A percentile compares a stretch with the other conserved stretches of the same genome.
Evolutionary conservation across 2,329 filamentous ascomycete species (phyloP).

Genomic region (Arthroderma sp.): DNA sequence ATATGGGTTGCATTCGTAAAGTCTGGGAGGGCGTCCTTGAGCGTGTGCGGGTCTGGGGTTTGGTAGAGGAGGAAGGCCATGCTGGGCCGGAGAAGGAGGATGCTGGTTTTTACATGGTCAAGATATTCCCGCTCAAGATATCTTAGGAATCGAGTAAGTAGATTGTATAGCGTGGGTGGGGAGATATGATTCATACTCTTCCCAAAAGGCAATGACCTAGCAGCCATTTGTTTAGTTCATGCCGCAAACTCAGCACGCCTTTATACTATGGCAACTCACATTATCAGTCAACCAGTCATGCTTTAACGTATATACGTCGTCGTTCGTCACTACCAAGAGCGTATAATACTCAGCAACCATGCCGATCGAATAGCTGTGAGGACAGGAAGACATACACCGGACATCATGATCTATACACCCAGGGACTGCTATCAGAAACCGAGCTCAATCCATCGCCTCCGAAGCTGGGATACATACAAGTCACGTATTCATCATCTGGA

Average conservation of each 20-base stretch:
- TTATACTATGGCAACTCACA: constrained; percentile 36
- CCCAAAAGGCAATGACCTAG: constrained; percentile 92
- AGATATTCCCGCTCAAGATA: constrained; percentile 86
- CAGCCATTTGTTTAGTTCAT: constrained; percentile 11
- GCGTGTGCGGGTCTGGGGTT: constrained; percentile 43
- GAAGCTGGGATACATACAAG: constrained; percentile 41
- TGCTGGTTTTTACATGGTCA: constrained; percentile 64
- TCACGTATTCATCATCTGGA: constrained; percentile 57
- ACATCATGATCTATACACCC: constrained; percentile 46
- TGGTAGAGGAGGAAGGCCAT: constrained; percentile 89
- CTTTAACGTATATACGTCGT: constrained; percentile 78
- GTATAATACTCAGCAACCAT: not conserved
- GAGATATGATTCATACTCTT: constrained; percentile 52
- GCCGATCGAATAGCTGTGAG: not conserved
- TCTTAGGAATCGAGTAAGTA: constrained; percentile 23
- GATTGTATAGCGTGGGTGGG: constrained; percentile 4
- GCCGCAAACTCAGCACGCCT: too few relatives aligned
- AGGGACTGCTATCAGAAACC: not conserved
- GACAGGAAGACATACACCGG: constrained; percentile 39
- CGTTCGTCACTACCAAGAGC: constrained; percentile 57
- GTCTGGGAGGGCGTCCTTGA: constrained; percentile 61
- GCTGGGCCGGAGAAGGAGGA: constrained; percentile 78
- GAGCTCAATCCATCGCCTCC: not conserved
- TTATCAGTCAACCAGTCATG: constrained; percentile 96
- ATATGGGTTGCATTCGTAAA: constrained; percentile 76